Conservation (phyloP, 2,329 filamentous ascomycete species). For the Neonectria ditissima region DNA sequence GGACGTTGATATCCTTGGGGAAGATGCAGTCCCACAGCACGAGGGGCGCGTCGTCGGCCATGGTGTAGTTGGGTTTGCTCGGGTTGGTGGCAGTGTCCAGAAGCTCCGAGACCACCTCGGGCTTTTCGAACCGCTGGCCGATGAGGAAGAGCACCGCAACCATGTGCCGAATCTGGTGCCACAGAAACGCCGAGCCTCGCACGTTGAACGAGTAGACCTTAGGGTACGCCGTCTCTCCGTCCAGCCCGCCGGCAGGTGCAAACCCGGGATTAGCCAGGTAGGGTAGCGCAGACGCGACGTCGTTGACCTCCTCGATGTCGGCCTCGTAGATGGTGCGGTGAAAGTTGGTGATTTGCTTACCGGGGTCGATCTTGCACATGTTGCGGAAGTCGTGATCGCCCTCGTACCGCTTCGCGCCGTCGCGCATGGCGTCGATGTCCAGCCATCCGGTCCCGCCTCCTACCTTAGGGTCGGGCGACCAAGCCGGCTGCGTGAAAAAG, state of each 20-base stretch:
- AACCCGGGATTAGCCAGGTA: slow-evolving; percentile 62
- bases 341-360: slow-evolving; percentile 90
- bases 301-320: slow-evolving; percentile 78
- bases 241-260: slow-evolving; percentile 41
- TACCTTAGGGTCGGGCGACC: slow-evolving; percentile 67
- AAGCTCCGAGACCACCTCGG: slow-evolving; percentile 77
- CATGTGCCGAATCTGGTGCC: slow-evolving; percentile 98
- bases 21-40: slow-evolving; percentile 98
- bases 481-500: slow-evolving; percentile 96
- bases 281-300: slow-evolving; percentile 64
- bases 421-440: slow-evolving; percentile 86
- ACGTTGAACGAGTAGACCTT: slow-evolving; percentile 91
- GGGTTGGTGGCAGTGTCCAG: slow-evolving; percentile 80
- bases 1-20: slow-evolving; percentile 60
- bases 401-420: slow-evolving; percentile 82
- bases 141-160: slow-evolving; percentile 92
- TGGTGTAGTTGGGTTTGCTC: slow-evolving; percentile 85
- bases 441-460: slow-evolving; percentile 77
- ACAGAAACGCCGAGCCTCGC: slow-evolving; percentile 91
- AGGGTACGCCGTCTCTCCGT: slow-evolving; percentile 50
- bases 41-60: slow-evolving; percentile 89
- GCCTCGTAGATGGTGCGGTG: slow-evolving; percentile 82
- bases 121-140: slow-evolving; percentile 85
- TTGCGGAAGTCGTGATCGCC: slow-evolving; percentile 96
- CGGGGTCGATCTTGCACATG: slow-evolving; percentile 92